phyloP scores from a whole-genome alignment of 202 grass and related monocot species.

The Brachypodium distachyon region DNA sequence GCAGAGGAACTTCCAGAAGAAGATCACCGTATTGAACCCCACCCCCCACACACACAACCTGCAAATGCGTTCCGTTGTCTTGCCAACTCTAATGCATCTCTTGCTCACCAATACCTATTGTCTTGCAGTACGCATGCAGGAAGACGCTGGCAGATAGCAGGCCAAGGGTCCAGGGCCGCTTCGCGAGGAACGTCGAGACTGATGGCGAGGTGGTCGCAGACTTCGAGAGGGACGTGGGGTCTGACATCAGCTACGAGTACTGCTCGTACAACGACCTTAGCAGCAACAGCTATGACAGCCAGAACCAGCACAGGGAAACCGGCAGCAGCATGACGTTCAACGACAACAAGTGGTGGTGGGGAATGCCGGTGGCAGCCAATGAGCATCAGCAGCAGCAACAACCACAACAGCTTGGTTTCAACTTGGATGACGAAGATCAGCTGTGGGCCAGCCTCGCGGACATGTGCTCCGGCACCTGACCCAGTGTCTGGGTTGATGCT shows the following conservation, averaged over 20 bases:
- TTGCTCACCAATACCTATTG: neutral
- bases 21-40: conserved; percentile 59
- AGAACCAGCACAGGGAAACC: neutral
- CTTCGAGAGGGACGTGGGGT: conserved; percentile 14
- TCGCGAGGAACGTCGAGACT: conserved; percentile 56
- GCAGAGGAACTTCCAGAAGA: conserved; percentile 88
- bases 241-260: conserved; percentile 22
- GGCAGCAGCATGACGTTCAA: neutral
- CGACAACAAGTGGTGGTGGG: conserved; percentile 31
- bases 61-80: neutral
- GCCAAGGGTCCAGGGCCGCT: conserved; percentile 76
- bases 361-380: conserved; percentile 3
- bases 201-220: conserved; percentile 17
- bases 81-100: neutral
- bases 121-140: conserved; percentile 76
- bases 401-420: conserved; percentile 21
- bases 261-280: neutral
- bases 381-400: conserved; percentile 10
- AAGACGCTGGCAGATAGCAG: conserved; percentile 92
- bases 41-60: neutral
- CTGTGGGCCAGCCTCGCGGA: conserved; percentile 67
- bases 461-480: conserved; percentile 43
- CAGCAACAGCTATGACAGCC: conserved; percentile 8
- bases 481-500: conserved; percentile 18
- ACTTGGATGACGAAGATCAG: conserved; percentile 22